phyloP scores from a whole-genome alignment of 176 grass and related monocot species.

The Rhynchospora tenuis region DNA sequence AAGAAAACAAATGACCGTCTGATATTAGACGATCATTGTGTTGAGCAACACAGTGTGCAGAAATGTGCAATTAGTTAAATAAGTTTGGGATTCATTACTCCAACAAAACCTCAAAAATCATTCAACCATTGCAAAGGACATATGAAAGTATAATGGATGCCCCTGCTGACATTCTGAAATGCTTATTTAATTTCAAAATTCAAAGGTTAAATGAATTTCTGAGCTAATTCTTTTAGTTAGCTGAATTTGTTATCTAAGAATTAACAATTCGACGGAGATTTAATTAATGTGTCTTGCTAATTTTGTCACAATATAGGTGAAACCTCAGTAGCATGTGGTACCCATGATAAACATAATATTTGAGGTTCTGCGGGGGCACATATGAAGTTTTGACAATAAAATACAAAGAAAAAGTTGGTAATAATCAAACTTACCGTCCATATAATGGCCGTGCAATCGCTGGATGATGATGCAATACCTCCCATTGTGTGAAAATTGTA shows the following conservation, averaged over 20 bases:
- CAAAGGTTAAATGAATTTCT: not conserved
- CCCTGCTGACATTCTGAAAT: not conserved
- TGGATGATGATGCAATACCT: conserved; percentile 88
- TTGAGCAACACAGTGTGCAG: not conserved
- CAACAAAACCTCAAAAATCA: not conserved
- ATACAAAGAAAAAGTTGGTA: not conserved
- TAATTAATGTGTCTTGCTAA: not conserved
- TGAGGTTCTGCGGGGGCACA: not conserved
- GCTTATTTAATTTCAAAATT: not conserved
- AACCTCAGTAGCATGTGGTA: not conserved
- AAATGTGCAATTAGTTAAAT: not conserved
- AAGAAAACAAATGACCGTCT: not conserved
- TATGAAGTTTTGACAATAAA: not conserved
- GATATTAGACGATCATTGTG: not conserved
- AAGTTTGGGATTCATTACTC: not conserved
- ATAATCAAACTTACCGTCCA: conserved; percentile 58
- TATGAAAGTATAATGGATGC: not conserved
- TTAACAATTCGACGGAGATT: not conserved
- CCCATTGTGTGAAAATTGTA: conserved; percentile 96
- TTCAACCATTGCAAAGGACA: not conserved
- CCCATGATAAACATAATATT: not conserved
- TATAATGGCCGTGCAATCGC: conserved; percentile 93
- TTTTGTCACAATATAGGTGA: not conserved
- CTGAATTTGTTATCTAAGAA: not conserved
- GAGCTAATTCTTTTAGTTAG: conserved; percentile 1